Conservation (phyloP, 352 stramenopile species). For the Globisporangium okanoganense region DNA sequence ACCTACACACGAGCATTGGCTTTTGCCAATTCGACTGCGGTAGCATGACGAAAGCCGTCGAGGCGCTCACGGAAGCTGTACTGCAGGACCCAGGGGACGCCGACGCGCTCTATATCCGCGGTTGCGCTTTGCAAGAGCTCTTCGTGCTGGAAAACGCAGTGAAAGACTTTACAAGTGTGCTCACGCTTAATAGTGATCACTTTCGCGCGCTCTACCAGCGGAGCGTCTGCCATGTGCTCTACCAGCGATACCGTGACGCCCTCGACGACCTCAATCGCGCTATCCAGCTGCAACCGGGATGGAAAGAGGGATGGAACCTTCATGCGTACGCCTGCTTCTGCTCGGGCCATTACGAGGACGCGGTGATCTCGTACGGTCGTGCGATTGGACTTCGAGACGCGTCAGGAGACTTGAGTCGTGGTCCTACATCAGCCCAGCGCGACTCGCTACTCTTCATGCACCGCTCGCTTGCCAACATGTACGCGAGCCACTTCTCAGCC, state of each 20-base stretch:
- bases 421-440: conserved; percentile 3
- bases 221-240: conserved; percentile 34
- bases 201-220: conserved; percentile 33
- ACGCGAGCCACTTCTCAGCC: conserved; percentile 13
- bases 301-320: conserved; percentile 35
- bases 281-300: conserved; percentile 29
- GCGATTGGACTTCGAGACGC: conserved; percentile 27
- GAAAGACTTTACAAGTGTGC: conserved; percentile 34
- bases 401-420: not conserved
- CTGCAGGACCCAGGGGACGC: conserved; percentile 19
- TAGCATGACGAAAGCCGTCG: conserved; percentile 35
- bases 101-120: conserved; percentile 43
- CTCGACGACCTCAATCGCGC: conserved; percentile 24
- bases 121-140: conserved; percentile 46
- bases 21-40: conserved; percentile 47
- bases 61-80: conserved; percentile 42
- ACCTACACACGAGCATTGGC: conserved; percentile 46
- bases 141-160: conserved; percentile 35
- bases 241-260: conserved; percentile 28
- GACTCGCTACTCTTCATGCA: conserved; percentile 36
- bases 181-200: conserved; percentile 18
- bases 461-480: conserved; percentile 31
- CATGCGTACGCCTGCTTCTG: conserved; percentile 47
- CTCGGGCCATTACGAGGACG: conserved; percentile 21
- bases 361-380: conserved; percentile 30